Evolutionary conservation across 169 alveolate genomes (phyloP), one percentile per base, ranked within the genome.

Genomic region (Eimeria tenella): DNA sequence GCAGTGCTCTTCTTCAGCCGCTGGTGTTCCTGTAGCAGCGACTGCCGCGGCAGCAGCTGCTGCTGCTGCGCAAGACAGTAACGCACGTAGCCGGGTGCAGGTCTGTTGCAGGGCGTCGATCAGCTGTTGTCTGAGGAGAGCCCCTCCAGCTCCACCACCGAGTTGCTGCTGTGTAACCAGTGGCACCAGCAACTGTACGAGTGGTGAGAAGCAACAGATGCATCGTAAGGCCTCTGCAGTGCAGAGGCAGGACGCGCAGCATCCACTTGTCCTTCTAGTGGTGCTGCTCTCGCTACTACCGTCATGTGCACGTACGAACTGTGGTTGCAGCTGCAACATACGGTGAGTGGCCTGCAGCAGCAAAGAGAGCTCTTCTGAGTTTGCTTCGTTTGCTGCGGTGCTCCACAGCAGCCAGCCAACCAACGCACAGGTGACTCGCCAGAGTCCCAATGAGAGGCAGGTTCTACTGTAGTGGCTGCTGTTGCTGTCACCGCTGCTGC

Each of bases 101-200:
- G 31, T n/a, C 77, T 68, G n/a, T n/a, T 68, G 77, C 77, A 68
- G 77, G 42, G 77, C 77, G 42, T 68, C 31, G 77, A 5, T n/a
- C 77, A 68, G 31, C 31, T 13, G 77, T 13, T 15, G 11, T 11
- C 49, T n/a, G n/a, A 15, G n/a, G 49, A 15, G 77, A 15, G n/a
- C 77, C 49, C 77, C 77, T 68, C 77, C 77, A 68, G 77, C 77
- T 31, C 42, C 42, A 31, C 42, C 42, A 11, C 77, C 77, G n/a
- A 68, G n/a, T n/a, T 68, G 77, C 77, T 68, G 77, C 77, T 68
- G 77, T n/a, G 77, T 68, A 23, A 68, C 77, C n/a, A 68, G 77
- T 23, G 77, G 77, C 77, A 68, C 49, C 49, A 68, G 77, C 49
- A 68, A 5, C 77, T 13, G 77, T 10, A 68, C 42, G 42, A 68